A percentile compares a stretch with the other conserved stretches of the same genome.
Conservation (phyloP, 805 yeast species). For the Starmerella riodocensis region DNA sequence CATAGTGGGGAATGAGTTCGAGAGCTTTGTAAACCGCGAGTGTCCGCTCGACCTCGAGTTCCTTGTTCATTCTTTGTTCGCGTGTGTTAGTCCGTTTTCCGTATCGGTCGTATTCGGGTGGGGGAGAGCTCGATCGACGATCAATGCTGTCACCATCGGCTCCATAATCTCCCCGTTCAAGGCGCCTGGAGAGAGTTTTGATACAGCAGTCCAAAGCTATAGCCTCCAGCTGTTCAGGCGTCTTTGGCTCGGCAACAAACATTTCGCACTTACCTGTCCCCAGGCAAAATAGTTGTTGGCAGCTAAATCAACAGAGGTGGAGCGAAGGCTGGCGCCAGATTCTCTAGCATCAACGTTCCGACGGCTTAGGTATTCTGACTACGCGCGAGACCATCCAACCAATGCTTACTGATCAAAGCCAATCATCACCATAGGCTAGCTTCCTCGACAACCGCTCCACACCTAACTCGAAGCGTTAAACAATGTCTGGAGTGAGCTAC, state of each 20-base stretch:
- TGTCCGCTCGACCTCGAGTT: constrained; percentile 68
- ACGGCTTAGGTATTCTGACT: too few relatives aligned
- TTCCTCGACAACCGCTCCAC: not conserved
- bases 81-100: constrained; percentile 84
- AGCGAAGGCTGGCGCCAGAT: too few relatives aligned
- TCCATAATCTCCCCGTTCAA: constrained; percentile 22
- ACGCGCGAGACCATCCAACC: too few relatives aligned
- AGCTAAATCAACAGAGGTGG: too few relatives aligned
- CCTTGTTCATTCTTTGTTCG: constrained; percentile 48
- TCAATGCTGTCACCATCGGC: constrained; percentile 35
- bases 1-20: constrained; percentile 57
- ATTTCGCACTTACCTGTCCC: too few relatives aligned
- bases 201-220: constrained; percentile 50
- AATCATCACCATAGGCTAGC: not conserved
- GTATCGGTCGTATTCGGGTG: constrained; percentile 71
- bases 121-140: constrained; percentile 69
- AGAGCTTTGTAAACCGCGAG: constrained; percentile 62
- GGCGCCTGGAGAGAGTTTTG: constrained; percentile 58
- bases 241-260: constrained; percentile 26
- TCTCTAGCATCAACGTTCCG: too few relatives aligned
- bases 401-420: not conserved
- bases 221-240: constrained; percentile 74
- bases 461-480: too few relatives aligned
- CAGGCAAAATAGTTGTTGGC: too few relatives aligned
- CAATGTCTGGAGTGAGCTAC: constrained; percentile 21